These are phyloP conservation scores for Aspergillus brasiliensis DNA, from an alignment of 2,329 filamentous ascomycete genomes.

Conservation along the genomic window DNA sequence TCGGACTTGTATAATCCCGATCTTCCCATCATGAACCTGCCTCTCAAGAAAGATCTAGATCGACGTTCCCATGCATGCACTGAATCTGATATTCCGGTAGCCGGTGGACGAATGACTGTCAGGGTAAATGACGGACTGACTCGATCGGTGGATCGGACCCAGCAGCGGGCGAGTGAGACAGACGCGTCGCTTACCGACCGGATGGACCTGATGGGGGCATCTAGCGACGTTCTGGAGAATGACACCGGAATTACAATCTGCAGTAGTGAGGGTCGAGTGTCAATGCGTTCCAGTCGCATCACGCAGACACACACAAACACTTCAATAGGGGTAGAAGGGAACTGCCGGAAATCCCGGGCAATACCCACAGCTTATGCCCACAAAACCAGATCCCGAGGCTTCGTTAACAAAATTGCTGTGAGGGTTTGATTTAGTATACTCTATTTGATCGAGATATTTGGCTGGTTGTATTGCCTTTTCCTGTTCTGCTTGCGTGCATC, in stretches of 20 bases:
- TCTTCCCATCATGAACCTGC: constrained; percentile 6
- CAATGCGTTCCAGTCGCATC: not conserved
- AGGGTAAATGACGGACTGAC: constrained; percentile 4
- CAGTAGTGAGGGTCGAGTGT: not conserved
- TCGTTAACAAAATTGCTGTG: not conserved
- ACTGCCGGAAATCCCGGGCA: not conserved
- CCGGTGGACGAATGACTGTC: not conserved
- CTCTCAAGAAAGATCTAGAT: constrained; percentile 2
- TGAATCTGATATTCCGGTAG: constrained; percentile 3
- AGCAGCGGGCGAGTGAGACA: constrained; percentile 4
- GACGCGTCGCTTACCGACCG: constrained; percentile 1
- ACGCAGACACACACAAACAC: not conserved
- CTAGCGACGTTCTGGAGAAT: not conserved
- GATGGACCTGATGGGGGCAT: not conserved
- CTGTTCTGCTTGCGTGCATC: not conserved
- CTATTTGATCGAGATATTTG: not conserved
- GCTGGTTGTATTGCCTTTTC: not conserved
- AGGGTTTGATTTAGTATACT: not conserved
- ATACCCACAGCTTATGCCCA: not conserved
- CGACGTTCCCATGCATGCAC: not conserved
- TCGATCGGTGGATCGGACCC: constrained; percentile 9
- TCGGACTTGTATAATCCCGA: constrained; percentile 2
- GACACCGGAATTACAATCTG: constrained; percentile 1
- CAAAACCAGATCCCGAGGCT: not conserved
- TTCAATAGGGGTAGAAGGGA: not conserved